phyloP scores from a whole-genome alignment of 352 stramenopile species.

The Thalassiosira mediterranea region DNA sequence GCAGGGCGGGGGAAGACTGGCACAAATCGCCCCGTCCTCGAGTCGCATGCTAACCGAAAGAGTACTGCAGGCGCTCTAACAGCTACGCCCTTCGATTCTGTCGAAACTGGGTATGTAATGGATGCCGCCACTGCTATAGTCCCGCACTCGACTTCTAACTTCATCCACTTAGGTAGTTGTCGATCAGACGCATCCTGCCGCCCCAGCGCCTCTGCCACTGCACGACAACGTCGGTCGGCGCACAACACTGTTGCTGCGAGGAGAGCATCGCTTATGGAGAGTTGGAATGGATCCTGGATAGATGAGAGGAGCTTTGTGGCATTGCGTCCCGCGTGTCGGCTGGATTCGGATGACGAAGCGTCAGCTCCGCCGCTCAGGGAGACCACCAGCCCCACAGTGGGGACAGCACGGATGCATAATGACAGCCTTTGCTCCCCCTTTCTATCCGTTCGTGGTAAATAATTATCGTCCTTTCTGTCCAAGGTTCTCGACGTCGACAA shows the following conservation, averaged over 20 bases:
- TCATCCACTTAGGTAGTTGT: conserved; percentile 72
- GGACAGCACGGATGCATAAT: conserved; percentile 69
- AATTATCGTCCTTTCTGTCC: conserved; percentile 52
- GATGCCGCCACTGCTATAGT: conserved; percentile 66
- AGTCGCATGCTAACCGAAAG: conserved; percentile 80
- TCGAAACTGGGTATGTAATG: conserved; percentile 50
- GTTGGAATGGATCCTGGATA: conserved; percentile 75
- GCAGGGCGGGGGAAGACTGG: conserved; percentile 63
- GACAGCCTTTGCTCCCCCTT: conserved; percentile 63
- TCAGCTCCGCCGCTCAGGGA: conserved; percentile 63
- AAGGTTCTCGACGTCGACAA: no score
- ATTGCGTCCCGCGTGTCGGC: conserved; percentile 58
- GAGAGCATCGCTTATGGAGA: conserved; percentile 78
- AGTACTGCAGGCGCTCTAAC: conserved; percentile 48
- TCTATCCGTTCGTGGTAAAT: conserved; percentile 41
- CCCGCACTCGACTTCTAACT: conserved; percentile 67
- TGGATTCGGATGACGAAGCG: conserved; percentile 11
- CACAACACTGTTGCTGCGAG: conserved; percentile 75
- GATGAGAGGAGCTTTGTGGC: conserved; percentile 70
- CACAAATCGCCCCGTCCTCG: conserved; percentile 70
- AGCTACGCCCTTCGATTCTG: neutral
- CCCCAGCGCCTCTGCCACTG: conserved; percentile 65
- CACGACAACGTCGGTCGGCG: conserved; percentile 72
- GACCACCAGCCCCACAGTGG: conserved; percentile 65
- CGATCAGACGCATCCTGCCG: conserved; percentile 11